Percentiles rank a stretch among this genome's conserved stretches.
phyloP scores from a whole-genome alignment of 1,139 yeast species.

The Torulaspora globosa region DNA sequence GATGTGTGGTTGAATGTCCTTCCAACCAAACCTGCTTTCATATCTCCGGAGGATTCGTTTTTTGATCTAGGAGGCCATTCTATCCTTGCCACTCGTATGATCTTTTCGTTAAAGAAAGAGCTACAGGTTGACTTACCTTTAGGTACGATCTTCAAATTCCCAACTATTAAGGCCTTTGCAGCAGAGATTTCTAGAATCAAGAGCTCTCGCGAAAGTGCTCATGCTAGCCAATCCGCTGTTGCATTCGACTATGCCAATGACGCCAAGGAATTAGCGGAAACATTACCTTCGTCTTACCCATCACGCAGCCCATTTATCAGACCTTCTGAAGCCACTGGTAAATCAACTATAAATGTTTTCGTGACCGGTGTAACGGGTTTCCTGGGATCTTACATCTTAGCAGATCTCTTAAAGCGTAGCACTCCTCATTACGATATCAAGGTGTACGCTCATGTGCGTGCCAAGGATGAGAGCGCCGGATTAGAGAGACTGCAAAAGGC shows the following conservation, averaged over 20 bases:
- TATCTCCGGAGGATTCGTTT: conserved; percentile 79
- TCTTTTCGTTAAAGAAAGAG: conserved; percentile 79
- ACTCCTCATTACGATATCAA: conserved; percentile 45
- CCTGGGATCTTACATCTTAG: conserved; percentile 81
- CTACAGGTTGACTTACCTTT: conserved; percentile 79
- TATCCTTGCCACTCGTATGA: conserved; percentile 94
- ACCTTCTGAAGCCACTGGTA: conserved; percentile 37
- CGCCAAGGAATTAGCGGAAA: conserved; percentile 54
- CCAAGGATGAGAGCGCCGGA: conserved; percentile 62
- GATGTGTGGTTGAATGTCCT: conserved; percentile 82
- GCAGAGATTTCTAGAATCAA: conserved; percentile 54
- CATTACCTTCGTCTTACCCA: conserved; percentile 45
- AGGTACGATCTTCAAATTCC: conserved; percentile 83
- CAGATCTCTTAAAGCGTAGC: conserved; percentile 61
- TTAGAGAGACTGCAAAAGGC: conserved; percentile 70
- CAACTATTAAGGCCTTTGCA: conserved; percentile 79
- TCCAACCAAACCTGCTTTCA: conserved; percentile 77
- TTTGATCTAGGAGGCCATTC: conserved; percentile 98
- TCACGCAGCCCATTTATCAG: conserved; percentile 33
- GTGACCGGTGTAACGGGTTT: conserved; percentile 97
- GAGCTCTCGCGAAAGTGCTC: conserved; percentile 18
- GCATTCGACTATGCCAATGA: conserved; percentile 61
- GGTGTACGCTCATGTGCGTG: conserved; percentile 88
- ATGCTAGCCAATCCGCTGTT: conserved; percentile 31
- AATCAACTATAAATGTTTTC: conserved; percentile 55